Evolutionary conservation across 1,139 yeast genomes (phyloP).

Genomic region (Spencermartinsiella ligniputridi): DNA sequence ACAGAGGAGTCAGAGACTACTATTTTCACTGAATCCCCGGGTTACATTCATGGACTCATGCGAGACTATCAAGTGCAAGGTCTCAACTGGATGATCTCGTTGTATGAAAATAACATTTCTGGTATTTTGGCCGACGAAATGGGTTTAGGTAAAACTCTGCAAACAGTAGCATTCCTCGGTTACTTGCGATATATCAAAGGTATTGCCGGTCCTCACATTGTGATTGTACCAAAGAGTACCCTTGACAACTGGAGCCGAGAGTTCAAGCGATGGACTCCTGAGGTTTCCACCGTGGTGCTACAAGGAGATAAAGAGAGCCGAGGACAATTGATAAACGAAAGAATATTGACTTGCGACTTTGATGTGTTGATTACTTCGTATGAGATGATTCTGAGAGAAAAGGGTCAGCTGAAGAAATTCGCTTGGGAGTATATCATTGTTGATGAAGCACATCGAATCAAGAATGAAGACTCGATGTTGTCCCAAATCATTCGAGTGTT

Average conservation of each 20-base stretch:
- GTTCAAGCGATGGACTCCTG: slow-evolving; percentile 93
- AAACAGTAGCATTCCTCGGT: slow-evolving; percentile 87
- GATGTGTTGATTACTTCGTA: slow-evolving; percentile 88
- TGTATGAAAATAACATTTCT: slow-evolving; percentile 75
- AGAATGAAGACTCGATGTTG: slow-evolving; percentile 85
- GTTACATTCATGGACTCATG: slow-evolving; percentile 56
- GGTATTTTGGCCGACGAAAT: slow-evolving; percentile 97
- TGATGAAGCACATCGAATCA: slow-evolving; percentile 96
- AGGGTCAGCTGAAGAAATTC: slow-evolving; percentile 69
- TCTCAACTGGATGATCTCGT: slow-evolving; percentile 83
- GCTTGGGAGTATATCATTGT: slow-evolving; percentile 93
- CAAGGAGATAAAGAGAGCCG: slow-evolving; percentile 87
- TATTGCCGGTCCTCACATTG: slow-evolving; percentile 85
- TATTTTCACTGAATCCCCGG: slow-evolving; percentile 76
- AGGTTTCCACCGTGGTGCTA: slow-evolving; percentile 76
- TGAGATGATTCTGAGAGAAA: slow-evolving; percentile 89
- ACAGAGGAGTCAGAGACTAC: slow-evolving; percentile 47
- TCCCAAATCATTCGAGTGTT: slow-evolving; percentile 87
- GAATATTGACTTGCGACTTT: slow-evolving; percentile 66
- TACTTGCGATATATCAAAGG: slow-evolving; percentile 72
- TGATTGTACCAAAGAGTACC: slow-evolving; percentile 93
- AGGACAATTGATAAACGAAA: slow-evolving; percentile 51
- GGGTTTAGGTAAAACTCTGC: slow-evolving; percentile 96
- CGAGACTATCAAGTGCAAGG: slow-evolving; percentile 93
- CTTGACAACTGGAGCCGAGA: slow-evolving; percentile 95